A percentile compares a stretch with the other conserved stretches of the same genome.
These are phyloP conservation scores for Celoporthe dispersa DNA, from an alignment of 2,329 filamentous ascomycete species.

Conservation along the genomic window DNA sequence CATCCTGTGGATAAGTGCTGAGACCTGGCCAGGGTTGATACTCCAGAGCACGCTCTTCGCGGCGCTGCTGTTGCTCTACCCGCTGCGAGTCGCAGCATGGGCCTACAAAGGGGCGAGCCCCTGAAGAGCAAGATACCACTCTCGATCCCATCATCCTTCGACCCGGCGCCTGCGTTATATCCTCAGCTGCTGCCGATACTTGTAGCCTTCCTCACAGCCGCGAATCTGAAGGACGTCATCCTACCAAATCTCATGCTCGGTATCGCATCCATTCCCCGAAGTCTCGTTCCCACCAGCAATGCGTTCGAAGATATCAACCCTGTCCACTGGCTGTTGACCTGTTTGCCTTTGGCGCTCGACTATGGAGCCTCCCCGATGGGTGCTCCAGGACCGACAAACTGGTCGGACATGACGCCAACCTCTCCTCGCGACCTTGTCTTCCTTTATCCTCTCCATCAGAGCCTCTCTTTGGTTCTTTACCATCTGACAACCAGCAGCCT, in stretches of 20 bases:
- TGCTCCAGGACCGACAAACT: conserved; percentile 32
- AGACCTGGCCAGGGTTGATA: conserved; percentile 47
- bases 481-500: conserved; percentile 88
- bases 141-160: conserved; percentile 75
- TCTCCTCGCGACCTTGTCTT: conserved; percentile 38
- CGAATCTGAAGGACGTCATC: conserved; percentile 63
- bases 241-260: conserved; percentile 83
- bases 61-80: conserved; percentile 58
- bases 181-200: conserved; percentile 77
- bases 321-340: conserved; percentile 79
- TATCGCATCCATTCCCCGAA: conserved; percentile 74
- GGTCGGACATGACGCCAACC: conserved; percentile 19
- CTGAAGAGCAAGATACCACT: conserved; percentile 42
- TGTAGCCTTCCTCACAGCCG: conserved; percentile 74
- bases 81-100: conserved; percentile 60
- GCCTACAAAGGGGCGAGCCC: conserved; percentile 44
- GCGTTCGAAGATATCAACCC: conserved; percentile 62
- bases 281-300: conserved; percentile 69
- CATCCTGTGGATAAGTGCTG: not conserved
- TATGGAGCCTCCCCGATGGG: conserved; percentile 31
- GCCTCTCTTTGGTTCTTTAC: conserved; percentile 72
- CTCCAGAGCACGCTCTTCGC: conserved; percentile 43
- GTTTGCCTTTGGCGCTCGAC: conserved; percentile 66
- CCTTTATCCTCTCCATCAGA: conserved; percentile 83
- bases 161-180: conserved; percentile 90